A percentile compares a stretch with the other conserved stretches of the same genome.
Evolutionary conservation across 768 basidiomycete species (phyloP).

Genomic region (Amanita pseudoporphyria): DNA sequence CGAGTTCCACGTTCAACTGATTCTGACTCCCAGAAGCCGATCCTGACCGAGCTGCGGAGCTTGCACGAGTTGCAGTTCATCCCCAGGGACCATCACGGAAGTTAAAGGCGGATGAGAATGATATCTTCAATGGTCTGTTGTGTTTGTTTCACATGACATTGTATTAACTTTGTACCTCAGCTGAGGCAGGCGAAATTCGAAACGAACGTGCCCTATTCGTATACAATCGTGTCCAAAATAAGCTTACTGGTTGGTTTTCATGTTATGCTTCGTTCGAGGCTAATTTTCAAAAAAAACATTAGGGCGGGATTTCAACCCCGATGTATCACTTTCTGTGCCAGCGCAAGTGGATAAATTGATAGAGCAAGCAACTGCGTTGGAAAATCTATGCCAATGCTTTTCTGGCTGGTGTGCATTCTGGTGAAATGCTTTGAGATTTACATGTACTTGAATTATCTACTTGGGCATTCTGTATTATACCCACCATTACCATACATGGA

Average conservation of each 20-base stretch:
- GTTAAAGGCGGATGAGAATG: conserved; percentile 85
- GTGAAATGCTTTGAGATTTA: conserved; percentile 24
- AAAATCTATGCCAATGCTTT: conserved; percentile 96
- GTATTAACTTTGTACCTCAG: conserved; percentile 40
- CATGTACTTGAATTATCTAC: background rate
- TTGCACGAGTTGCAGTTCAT: conserved; percentile 59
- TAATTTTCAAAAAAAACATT: conserved; percentile 5
- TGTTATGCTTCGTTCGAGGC: background rate
- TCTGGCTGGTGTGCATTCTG: conserved; percentile 92
- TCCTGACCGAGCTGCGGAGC: conserved; percentile 49
- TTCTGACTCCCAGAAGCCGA: conserved; percentile 29
- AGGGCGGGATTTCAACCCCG: conserved; percentile 94
- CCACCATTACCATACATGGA: conserved; percentile 11
- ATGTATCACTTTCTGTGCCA: conserved; percentile 59
- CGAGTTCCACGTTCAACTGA: conserved; percentile 14
- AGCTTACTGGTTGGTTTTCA: conserved; percentile 69
- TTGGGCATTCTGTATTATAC: conserved; percentile 13
- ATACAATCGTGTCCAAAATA: conserved; percentile 91
- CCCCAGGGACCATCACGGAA: conserved; percentile 76
- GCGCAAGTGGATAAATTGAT: conserved; percentile 92
- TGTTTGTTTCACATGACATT: background rate
- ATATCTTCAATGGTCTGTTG: conserved; percentile 78
- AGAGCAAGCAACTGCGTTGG: conserved; percentile 83
- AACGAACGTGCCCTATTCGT: conserved; percentile 88
- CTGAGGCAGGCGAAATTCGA: conserved; percentile 76